Percentiles rank a stretch among this genome's conserved stretches.
Evolutionary conservation across 768 basidiomycete species (phyloP).

Genomic region (Russula olivacea): DNA sequence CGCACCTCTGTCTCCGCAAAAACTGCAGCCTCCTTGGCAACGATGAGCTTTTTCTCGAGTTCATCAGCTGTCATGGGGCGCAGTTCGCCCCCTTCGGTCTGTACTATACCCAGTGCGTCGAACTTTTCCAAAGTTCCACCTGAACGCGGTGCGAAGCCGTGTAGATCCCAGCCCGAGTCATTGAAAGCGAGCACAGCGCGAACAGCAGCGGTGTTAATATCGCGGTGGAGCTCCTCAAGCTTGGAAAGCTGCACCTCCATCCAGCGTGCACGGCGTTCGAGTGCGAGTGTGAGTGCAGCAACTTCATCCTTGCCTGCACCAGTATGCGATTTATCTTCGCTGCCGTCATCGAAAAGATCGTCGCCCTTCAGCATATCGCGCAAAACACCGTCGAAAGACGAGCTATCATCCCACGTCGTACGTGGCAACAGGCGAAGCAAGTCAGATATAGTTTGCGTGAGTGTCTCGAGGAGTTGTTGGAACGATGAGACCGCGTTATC

Average conservation of each 20-base stretch:
- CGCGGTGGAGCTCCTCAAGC: slow-evolving; percentile 81
- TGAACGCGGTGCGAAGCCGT: slow-evolving; percentile 60
- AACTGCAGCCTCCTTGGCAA: slow-evolving; percentile 64
- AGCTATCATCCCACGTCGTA: slow-evolving; percentile 86
- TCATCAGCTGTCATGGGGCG: slow-evolving; percentile 62
- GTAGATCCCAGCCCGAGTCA: slow-evolving; percentile 77
- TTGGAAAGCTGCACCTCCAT: slow-evolving; percentile 90
- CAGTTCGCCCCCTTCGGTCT: slow-evolving; percentile 39
- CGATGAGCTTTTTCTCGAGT: slow-evolving; percentile 64
- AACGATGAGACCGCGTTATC: slow-evolving; percentile 88
- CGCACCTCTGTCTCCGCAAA: slow-evolving; percentile 70
- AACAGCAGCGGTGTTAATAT: slow-evolving; percentile 85
- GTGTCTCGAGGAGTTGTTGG: slow-evolving; percentile 80
- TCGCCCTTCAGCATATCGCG: slow-evolving; percentile 87
- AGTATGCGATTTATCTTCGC: slow-evolving; percentile 52
- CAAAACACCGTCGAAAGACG: slow-evolving; percentile 80
- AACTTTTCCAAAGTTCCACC: slow-evolving; percentile 65
- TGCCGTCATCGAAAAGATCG: slow-evolving; percentile 70
- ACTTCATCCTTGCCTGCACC: slow-evolving; percentile 74
- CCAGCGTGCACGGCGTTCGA: slow-evolving; percentile 87
- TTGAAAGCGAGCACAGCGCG: slow-evolving; percentile 77
- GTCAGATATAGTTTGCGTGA: slow-evolving; percentile 88
- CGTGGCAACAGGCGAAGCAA: slow-evolving; percentile 78
- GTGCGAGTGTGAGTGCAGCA: slow-evolving; percentile 71
- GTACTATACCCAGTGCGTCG: slow-evolving; percentile 51